A percentile compares a stretch with the other conserved stretches of the same genome.
Evolutionary conservation across 2,329 filamentous ascomycete genomes (phyloP).

Genomic region (Colletotrichum incanum): DNA sequence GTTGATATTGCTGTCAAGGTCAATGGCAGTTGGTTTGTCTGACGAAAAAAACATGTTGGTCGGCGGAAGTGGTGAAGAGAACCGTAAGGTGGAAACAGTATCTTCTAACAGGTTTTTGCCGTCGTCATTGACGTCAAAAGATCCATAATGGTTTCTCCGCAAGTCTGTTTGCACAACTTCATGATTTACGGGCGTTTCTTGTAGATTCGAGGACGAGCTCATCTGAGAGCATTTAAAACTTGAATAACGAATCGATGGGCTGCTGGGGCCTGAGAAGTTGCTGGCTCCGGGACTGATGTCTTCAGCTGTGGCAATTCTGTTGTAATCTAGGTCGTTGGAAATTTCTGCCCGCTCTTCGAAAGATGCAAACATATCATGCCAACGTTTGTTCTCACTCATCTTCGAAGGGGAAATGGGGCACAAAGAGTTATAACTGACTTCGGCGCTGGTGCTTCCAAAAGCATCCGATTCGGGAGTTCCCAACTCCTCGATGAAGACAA

Average conservation of each 20-base stretch:
- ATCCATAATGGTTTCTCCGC: neutral
- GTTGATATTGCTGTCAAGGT: neutral
- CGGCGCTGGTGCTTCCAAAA: slow-evolving; percentile 24
- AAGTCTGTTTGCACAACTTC: neutral
- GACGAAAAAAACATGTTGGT: neutral
- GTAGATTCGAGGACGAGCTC: neutral
- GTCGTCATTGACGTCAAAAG: neutral
- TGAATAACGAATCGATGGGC: neutral
- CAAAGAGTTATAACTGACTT: slow-evolving; percentile 12
- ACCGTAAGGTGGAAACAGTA: neutral
- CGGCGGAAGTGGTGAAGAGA: neutral
- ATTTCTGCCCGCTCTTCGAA: neutral
- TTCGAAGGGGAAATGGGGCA: neutral
- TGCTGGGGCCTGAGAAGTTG: neutral
- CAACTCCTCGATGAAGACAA: neutral
- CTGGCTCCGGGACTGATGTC: slow-evolving; percentile 30
- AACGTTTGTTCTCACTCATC: slow-evolving; percentile 19
- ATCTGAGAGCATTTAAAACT: slow-evolving; percentile 13
- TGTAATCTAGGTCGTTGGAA: neutral
- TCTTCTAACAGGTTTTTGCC: neutral
- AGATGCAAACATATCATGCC: slow-evolving; percentile 18
- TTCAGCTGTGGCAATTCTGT: neutral
- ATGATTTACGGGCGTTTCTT: neutral
- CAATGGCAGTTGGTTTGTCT: neutral
- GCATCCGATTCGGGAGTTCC: neutral